phyloP scores from a whole-genome alignment of 371 early-diverging fungal genomes.

The Mucor mucedo region DNA sequence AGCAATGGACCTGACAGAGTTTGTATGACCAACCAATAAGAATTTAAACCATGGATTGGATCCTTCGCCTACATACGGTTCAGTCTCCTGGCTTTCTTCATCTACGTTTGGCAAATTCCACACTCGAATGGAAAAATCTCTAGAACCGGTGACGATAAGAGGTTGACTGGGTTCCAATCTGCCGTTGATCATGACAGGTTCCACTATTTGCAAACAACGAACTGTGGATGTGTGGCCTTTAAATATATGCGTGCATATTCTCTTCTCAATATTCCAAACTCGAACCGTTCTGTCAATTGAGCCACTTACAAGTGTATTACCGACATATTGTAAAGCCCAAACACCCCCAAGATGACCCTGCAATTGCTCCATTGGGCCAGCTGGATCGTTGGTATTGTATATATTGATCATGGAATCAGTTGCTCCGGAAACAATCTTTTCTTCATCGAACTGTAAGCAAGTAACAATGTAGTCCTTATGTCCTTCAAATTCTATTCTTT shows the following conservation, averaged over 20 bases:
- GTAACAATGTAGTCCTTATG: conserved; percentile 89
- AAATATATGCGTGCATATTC: conserved; percentile 86
- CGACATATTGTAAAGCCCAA: conserved; percentile 94
- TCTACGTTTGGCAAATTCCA: conserved; percentile 88
- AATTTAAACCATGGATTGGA: conserved; percentile 68
- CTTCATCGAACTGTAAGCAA: conserved; percentile 91
- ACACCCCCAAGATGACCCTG: conserved; percentile 98
- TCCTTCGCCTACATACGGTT: conserved; percentile 37
- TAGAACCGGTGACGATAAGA: conserved; percentile 94
- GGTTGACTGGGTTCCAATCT: conserved; percentile 67
- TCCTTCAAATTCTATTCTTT: conserved; percentile 78
- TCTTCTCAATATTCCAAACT: conserved; percentile 95
- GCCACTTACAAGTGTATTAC: conserved; percentile 92
- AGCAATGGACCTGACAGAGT: conserved; percentile 93
- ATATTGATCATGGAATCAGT: conserved; percentile 89
- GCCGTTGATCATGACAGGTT: conserved; percentile 67
- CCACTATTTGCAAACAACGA: conserved; percentile 87
- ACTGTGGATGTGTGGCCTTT: conserved; percentile 96
- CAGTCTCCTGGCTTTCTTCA: not conserved
- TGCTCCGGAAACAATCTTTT: conserved; percentile 91
- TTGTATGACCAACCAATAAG: conserved; percentile 81
- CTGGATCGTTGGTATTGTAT: conserved; percentile 72
- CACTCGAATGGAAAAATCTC: conserved; percentile 93
- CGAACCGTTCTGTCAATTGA: conserved; percentile 96
- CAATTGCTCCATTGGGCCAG: conserved; percentile 60